Evolutionary conservation across 2,329 filamentous ascomycete genomes (phyloP).

Genomic region (Alternaria angustiovoidea): DNA sequence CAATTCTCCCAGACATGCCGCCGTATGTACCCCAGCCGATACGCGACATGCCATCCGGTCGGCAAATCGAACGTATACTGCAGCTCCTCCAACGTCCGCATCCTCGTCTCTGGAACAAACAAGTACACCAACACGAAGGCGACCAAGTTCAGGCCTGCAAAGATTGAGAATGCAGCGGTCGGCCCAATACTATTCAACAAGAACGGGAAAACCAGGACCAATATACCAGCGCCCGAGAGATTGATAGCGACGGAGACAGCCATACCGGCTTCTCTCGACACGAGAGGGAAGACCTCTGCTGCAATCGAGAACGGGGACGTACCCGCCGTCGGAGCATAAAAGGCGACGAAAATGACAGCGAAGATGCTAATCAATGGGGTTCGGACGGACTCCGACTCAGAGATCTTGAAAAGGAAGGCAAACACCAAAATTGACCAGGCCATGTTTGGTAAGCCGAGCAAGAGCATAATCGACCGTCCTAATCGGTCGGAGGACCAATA

Average conservation of each 20-base stretch:
- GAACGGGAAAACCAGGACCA: conserved; percentile 49
- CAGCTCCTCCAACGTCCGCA: conserved; percentile 35
- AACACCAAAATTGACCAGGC: conserved; percentile 35
- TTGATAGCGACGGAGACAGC: conserved; percentile 51
- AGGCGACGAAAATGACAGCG: conserved; percentile 27
- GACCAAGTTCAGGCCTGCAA: conserved; percentile 41
- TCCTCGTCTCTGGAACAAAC: conserved; percentile 38
- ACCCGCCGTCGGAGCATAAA: conserved; percentile 33
- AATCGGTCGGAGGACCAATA: conserved; percentile 32
- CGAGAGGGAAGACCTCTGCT: conserved; percentile 33
- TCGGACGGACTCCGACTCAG: conserved; percentile 9
- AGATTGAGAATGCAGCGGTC: conserved; percentile 49
- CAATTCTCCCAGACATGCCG: conserved; percentile 25
- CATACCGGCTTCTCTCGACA: conserved; percentile 34
- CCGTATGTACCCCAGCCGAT: conserved; percentile 24
- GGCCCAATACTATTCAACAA: conserved; percentile 41
- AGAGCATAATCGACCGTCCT: conserved; percentile 31
- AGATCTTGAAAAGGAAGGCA: conserved; percentile 28
- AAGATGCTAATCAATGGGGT: conserved; percentile 25
- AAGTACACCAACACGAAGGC: conserved; percentile 40
- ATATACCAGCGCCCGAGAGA: conserved; percentile 49
- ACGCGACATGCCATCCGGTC: conserved; percentile 30
- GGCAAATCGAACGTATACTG: conserved; percentile 35
- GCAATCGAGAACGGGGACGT: conserved; percentile 34
- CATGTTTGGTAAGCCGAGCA: conserved; percentile 32